Base-by-base conservation (phyloP, 2,329 filamentous ascomycete genomes). In the Nigrograna mackinnonii region DNA sequence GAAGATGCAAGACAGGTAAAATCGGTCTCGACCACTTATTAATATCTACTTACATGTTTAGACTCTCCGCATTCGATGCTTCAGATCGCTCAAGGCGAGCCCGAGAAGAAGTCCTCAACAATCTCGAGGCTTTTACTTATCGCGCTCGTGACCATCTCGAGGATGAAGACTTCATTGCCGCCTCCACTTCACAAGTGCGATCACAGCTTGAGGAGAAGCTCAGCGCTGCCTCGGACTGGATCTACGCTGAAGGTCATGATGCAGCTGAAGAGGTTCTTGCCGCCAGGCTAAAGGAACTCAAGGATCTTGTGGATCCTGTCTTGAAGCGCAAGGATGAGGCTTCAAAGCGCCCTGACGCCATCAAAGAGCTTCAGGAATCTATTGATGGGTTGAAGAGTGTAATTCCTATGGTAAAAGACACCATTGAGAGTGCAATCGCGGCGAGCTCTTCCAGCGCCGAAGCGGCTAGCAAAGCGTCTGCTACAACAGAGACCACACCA, bases 81-180 rank as follows among this genome's bases (percentile, higher is more conserved):
- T 96, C 92, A 2, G 94, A 99, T 69, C 82, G 80, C 54, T 83
- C 86, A 20, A 87, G 91, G 37, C 72, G 84, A 24, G 76, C 84
- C 44, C 84, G 91, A 22, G 91, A 96, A 65, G 92, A 96, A 66
- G 83, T 89, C 1, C 76, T 96, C 43, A 99, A 97, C 71, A 86
- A 88, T 52, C 82, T 99, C n/a, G 94, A 99, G 70, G 86, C 81
- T 11, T 97, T 87, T 69, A 96, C 92, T 12, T 99, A 99, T 77
- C 86, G 84, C 60, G 82, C 88, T 20, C 85, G 91, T 19, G 91
- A 96, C 66, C 78, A 95, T 33, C 77, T 96, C 2, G 86, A 89
- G 31, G 85, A 86, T 46, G 84, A 89, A 35, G 77, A 78, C 1
- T 97, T 96, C 64, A 75, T 87, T 39, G 78, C 78, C 11, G 82